phyloP scores from a whole-genome alignment of 352 stramenopile genomes.

The Phytophthora capsici region DNA sequence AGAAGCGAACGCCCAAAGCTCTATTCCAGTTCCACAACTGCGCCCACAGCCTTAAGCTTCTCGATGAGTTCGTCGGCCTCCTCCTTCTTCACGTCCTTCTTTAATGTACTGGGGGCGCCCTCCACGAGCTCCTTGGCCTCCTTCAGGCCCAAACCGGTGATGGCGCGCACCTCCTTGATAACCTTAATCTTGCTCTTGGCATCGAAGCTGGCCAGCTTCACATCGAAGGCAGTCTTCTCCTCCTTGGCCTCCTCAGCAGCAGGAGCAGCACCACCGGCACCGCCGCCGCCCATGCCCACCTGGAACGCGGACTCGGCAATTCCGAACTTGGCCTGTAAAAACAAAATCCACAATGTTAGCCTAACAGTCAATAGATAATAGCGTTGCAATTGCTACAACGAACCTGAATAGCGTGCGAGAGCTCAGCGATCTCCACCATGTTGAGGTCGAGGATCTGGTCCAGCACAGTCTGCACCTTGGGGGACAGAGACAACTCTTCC shows the following conservation, averaged over 20 bases:
- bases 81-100: slow-evolving; percentile 97
- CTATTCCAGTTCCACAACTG: slow-evolving; percentile 89
- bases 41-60: slow-evolving; percentile 83
- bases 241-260: slow-evolving; percentile 88
- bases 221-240: slow-evolving; percentile 95
- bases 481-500: slow-evolving; percentile 70
- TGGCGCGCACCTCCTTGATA: slow-evolving; percentile 96
- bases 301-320: slow-evolving; percentile 84
- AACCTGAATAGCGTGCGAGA: slow-evolving; percentile 87
- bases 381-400: neutral
- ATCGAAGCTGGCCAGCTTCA: slow-evolving; percentile 96
- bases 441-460: slow-evolving; percentile 90
- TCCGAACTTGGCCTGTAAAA: slow-evolving; percentile 84
- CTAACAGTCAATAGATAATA: neutral
- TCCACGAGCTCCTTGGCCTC: slow-evolving; percentile 97
- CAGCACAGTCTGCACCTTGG: slow-evolving; percentile 85
- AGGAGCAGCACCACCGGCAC: slow-evolving; percentile 46
- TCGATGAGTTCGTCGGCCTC: slow-evolving; percentile 91
- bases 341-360: neutral
- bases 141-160: slow-evolving; percentile 95
- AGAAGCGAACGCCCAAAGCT: slow-evolving; percentile 33
- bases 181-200: slow-evolving; percentile 99
- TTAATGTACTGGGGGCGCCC: slow-evolving; percentile 91
- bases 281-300: slow-evolving; percentile 67
- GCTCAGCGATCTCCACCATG: slow-evolving; percentile 90